Base-by-base conservation (phyloP, 306 rosid genomes). In the Cucumis hystrix region DNA sequence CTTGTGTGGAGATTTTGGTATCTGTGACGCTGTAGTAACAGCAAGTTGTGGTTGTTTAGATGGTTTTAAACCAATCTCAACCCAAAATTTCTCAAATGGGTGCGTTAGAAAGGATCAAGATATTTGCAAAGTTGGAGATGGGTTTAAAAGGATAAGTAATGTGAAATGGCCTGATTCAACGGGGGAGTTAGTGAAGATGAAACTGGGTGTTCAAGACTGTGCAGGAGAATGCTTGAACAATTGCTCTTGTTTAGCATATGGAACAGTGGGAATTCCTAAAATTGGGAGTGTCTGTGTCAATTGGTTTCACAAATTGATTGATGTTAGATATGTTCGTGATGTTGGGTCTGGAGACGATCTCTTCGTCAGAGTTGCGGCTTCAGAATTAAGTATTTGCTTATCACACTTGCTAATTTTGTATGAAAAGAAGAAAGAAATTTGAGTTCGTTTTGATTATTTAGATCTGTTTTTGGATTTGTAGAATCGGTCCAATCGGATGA, bases 1-100 rank as follows among this genome's bases (percentile, higher is more conserved):
- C 4, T 61, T 55, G 6, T 87, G 91, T 62, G 91, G 91, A 56
- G 75, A 84, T 60, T 87, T 82, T 55, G 87, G 84, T 6, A 75
- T 8, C 45, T 30, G 70, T 83, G 86, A 6, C 2, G 8, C 70
- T 8, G 21, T 8, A 3, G 21, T 64, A 37, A 16, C 8, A 7
- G 7, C 47, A 35, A 64, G 7, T 4, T 79, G 82, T 18, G 11
- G 16, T 8, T 79, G 77, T 58, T n/a, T 79, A 49, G 11, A 17
- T 43, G 82, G 82, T 35, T 79, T 68, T 43, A 37, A 58, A 15
- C 82, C 68, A 30, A 69, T 11, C 37, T 28, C 69, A 9, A 37
- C 60, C 0, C 10, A 39, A 16, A 39, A 79, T 20, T 28, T 76
- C 17, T 70, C 82, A 68, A 8, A 43, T 74, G 81, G 61, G 21